Percentiles rank a stretch among this genome's conserved stretches.
phyloP scores from a whole-genome alignment of 1,284 basidiomycete genomes.

The Veloporphyrellus conicus region DNA sequence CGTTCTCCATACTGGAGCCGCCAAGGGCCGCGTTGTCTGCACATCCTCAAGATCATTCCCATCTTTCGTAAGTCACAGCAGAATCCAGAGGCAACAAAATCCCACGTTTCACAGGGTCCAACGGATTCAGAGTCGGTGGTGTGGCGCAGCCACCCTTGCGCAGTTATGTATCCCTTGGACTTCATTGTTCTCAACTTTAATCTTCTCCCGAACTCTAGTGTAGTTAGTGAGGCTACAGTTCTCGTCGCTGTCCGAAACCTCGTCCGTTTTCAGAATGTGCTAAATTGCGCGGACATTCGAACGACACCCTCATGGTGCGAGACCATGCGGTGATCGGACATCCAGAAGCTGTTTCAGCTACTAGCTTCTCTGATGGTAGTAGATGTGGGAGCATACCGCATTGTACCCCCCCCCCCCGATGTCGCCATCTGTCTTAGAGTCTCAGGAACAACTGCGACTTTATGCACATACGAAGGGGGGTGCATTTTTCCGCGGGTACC shows the following conservation, averaged over 20 bases:
- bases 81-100: constrained; percentile 85
- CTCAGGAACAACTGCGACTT: constrained; percentile 46
- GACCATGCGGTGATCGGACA: constrained; percentile 79
- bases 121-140: constrained; percentile 42
- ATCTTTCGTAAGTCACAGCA: no score
- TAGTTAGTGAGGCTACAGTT: constrained; percentile 32
- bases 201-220: constrained; percentile 36
- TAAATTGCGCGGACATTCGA: constrained; percentile 85
- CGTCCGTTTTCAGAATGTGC: no score
- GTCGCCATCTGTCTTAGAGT: constrained; percentile 33
- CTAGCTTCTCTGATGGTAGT: constrained; percentile 41
- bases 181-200: constrained; percentile 91
- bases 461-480: constrained; percentile 81
- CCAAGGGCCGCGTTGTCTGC: constrained; percentile 64
- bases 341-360: constrained; percentile 31
- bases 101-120: constrained; percentile 54
- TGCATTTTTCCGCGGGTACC: constrained; percentile 58
- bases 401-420: no score
- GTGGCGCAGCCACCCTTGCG: no score
- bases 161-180: constrained; percentile 60
- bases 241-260: constrained; percentile 81
- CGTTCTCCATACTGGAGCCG: constrained; percentile 86
- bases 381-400: constrained; percentile 38
- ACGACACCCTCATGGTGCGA: constrained; percentile 54
- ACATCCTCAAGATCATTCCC: constrained; percentile 72